Percentiles rank a stretch among this genome's conserved stretches.
Evolutionary conservation across 2,329 filamentous ascomycete species (phyloP).

Genomic region (Aspergillus sp.): DNA sequence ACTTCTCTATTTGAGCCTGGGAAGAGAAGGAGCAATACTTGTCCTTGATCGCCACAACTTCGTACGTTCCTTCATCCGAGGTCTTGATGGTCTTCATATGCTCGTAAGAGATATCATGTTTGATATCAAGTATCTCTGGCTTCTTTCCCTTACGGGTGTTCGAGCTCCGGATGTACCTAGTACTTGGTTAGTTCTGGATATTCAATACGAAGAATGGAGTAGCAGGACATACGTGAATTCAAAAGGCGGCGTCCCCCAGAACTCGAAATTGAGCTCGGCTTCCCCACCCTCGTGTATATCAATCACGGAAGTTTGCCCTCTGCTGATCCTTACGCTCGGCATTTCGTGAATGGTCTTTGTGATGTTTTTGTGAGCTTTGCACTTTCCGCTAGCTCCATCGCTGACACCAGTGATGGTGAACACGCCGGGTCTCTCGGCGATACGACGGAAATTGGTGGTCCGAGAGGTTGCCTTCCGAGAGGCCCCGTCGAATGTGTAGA

Average conservation of each 20-base stretch:
- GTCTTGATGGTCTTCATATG: constrained; percentile 78
- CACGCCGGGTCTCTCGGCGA: constrained; percentile 85
- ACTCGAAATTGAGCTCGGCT: constrained; percentile 90
- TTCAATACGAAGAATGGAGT: background rate
- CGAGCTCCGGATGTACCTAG: constrained; percentile 77
- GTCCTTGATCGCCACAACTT: constrained; percentile 95
- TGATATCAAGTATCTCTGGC: constrained; percentile 80
- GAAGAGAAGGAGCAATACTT: constrained; percentile 86
- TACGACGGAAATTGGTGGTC: constrained; percentile 83
- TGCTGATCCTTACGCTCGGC: constrained; percentile 85
- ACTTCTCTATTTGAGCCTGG: constrained; percentile 55
- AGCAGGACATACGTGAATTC: constrained; percentile 70
- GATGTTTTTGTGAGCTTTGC: constrained; percentile 75
- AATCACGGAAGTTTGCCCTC: constrained; percentile 74
- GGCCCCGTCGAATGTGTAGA: constrained; percentile 81
- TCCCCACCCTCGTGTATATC: constrained; percentile 97
- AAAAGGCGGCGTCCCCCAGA: constrained; percentile 92
- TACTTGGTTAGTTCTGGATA: constrained; percentile 13
- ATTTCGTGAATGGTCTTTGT: constrained; percentile 85
- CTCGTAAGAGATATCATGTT: constrained; percentile 81
- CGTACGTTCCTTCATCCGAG: constrained; percentile 93
- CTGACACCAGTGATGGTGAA: constrained; percentile 85
- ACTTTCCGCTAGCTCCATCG: constrained; percentile 80
- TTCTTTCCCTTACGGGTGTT: constrained; percentile 78
- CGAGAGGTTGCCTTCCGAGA: constrained; percentile 69